A percentile compares a stretch with the other conserved stretches of the same genome.
Conservation (phyloP, 306 rosid genomes). For the Lathyrus oleraceus region DNA sequence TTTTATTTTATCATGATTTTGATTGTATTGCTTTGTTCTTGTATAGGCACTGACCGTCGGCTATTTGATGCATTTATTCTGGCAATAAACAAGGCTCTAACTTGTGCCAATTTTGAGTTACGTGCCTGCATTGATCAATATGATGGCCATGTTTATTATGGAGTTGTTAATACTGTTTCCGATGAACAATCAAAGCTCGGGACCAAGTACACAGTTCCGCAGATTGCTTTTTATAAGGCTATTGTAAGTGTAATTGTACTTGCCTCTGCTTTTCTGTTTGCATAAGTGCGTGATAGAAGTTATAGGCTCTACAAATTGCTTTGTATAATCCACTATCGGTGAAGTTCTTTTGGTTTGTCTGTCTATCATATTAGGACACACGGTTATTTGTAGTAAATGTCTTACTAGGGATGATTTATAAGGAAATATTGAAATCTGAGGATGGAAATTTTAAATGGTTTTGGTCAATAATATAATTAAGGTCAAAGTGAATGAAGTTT, state of each 20-base stretch:
- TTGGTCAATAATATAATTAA: not conserved
- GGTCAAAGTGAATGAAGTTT: not conserved
- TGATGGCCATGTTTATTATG: conserved; percentile 79
- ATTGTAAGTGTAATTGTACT: conserved; percentile 60
- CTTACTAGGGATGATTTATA: not conserved
- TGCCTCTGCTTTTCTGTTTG: conserved; percentile 16
- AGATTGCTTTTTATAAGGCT: conserved; percentile 92
- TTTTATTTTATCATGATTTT: conserved; percentile 24
- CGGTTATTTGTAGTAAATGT: conserved; percentile 21
- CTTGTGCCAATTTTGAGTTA: conserved; percentile 78
- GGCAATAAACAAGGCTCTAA: conserved; percentile 81
- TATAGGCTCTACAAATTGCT: conserved; percentile 10
- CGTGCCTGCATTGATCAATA: conserved; percentile 78
- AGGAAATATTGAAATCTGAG: conserved; percentile 8
- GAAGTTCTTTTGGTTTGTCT: not conserved
- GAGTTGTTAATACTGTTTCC: conserved; percentile 79
- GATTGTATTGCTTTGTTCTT: conserved; percentile 20
- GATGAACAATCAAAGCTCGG: conserved; percentile 92
- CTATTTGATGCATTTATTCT: conserved; percentile 64
- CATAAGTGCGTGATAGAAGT: not conserved
- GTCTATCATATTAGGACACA: not conserved
- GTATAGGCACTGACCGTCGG: conserved; percentile 54
- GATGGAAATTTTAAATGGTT: not conserved
- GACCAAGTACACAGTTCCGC: conserved; percentile 73
- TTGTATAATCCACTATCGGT: not conserved